Base-by-base conservation (phyloP, 257 asterid species). In the Forsythia suspensa region DNA sequence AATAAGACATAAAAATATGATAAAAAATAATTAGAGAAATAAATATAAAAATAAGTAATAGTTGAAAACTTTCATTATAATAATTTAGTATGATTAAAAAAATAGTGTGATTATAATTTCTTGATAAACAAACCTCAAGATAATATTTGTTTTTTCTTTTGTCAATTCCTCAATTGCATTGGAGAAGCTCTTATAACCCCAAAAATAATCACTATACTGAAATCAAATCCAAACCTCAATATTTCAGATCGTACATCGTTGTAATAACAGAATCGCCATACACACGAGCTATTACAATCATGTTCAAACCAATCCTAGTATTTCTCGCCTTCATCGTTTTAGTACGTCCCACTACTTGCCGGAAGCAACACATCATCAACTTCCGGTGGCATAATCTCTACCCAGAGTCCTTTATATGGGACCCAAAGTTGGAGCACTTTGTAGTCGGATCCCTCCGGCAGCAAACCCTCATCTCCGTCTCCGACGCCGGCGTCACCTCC, bases 381-480 rank as follows among this genome's bases (percentile, higher is more conserved):
- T 89, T 95, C 94, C 85, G 86, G 21, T 90, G 88, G 71, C 85
- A 82, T 0, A 86, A 90, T 40, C 96, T 92, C 74, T 89, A 80
- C 76, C 98, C 98, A 5, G 88, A 86, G 42, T 91, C 97, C 81
- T 84, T 92, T 87, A 37, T 82, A 10, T 95, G 96, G 96, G 98
- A 95, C 57, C 90, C 89, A 0, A 85, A 82, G 59, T 88, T 87
- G 63, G 93, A 94, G n/a, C 98, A 92, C 90, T 94, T 94, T 86
- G 75, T 94, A 74, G 84, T 80, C 69, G 92, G 90, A 76, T 91
- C 97, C 10, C 88, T 90, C 71, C 94, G 92, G 80, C 88, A 77
- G 71, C 89, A 78, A 6, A 84, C 74, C 71, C 78, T 92, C 75
- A 79, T 81, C 77, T 81, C 96, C 80, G 97, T 94, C 76, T 92